Percentiles rank a stretch among this genome's conserved stretches.
Evolutionary conservation across 164 flowering plant species (phyloP).

Genomic region (Platanus orientalis): DNA sequence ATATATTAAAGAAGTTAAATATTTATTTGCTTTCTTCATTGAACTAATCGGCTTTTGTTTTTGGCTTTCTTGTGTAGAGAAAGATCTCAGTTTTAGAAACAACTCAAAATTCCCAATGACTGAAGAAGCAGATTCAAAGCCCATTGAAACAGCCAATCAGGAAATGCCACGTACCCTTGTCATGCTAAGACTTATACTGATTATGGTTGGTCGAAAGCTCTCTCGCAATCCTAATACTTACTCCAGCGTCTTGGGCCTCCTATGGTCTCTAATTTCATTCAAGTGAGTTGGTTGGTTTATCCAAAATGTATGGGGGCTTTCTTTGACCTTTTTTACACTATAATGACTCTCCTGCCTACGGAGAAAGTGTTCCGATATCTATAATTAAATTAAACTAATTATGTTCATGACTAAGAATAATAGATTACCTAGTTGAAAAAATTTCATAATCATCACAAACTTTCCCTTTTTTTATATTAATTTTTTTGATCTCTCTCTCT

Average conservation of each 20-base stretch:
- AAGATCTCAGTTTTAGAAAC: conserved; percentile 54
- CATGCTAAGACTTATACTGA: conserved; percentile 42
- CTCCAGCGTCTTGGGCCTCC: conserved; percentile 55
- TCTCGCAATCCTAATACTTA: conserved; percentile 63
- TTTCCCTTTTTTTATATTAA: too few relatives aligned
- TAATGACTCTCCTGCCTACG: too few relatives aligned
- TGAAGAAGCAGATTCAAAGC: conserved; percentile 18
- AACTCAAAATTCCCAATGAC: conserved; percentile 22
- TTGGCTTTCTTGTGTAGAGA: conserved; percentile 22
- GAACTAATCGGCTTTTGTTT: neutral
- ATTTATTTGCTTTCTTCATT: too few relatives aligned
- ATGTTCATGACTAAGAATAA: too few relatives aligned
- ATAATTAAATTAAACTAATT: too few relatives aligned
- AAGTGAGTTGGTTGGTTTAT: conserved; percentile 33
- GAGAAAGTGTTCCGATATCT: too few relatives aligned
- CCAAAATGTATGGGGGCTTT: too few relatives aligned
- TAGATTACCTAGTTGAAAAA: too few relatives aligned
- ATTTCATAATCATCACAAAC: too few relatives aligned
- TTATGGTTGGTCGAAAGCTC: conserved; percentile 53
- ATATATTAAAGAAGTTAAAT: too few relatives aligned
- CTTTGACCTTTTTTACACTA: too few relatives aligned
- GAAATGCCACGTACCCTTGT: conserved; percentile 45
- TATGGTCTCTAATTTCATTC: conserved; percentile 62
- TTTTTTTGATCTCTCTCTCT: too few relatives aligned
- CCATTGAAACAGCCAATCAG: conserved; percentile 14